These are phyloP conservation scores for Ophiostoma pallidulum DNA, from an alignment of 2,329 filamentous ascomycete species.

Conservation along the genomic window DNA sequence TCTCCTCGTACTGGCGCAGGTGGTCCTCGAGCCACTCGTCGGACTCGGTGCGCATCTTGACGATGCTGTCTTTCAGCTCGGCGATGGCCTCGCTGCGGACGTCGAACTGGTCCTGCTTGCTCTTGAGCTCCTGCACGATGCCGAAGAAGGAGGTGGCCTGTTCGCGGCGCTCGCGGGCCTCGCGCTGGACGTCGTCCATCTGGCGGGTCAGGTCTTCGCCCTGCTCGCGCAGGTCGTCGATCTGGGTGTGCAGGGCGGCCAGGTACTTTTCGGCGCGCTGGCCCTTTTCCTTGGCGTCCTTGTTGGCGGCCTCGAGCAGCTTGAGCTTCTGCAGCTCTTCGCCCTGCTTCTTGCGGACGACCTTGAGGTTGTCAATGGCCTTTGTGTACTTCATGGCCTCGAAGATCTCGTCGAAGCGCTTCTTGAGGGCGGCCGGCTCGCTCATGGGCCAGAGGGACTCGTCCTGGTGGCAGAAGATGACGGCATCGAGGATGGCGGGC, in stretches of 20 bases:
- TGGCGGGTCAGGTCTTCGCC: slow-evolving; percentile 49
- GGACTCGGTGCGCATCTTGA: slow-evolving; percentile 61
- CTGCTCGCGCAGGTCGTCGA: slow-evolving; percentile 50
- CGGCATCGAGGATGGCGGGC: slow-evolving; percentile 78
- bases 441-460: slow-evolving; percentile 96
- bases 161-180: slow-evolving; percentile 50
- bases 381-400: slow-evolving; percentile 96
- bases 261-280: slow-evolving; percentile 60
- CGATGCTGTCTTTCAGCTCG: slow-evolving; percentile 61
- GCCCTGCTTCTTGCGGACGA: slow-evolving; percentile 72
- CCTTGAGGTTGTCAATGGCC: slow-evolving; percentile 89
- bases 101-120: slow-evolving; percentile 64
- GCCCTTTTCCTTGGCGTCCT: slow-evolving; percentile 75
- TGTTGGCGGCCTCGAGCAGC: slow-evolving; percentile 48
- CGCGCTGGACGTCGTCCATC: slow-evolving; percentile 47
- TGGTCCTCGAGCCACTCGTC: slow-evolving; percentile 66
- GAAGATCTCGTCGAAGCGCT: slow-evolving; percentile 95
- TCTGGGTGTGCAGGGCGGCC: slow-evolving; percentile 54
- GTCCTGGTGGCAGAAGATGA: slow-evolving; percentile 98
- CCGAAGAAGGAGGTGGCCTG: slow-evolving; percentile 64
- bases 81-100: slow-evolving; percentile 62
- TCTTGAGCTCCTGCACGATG: slow-evolving; percentile 65
- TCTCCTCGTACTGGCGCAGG: slow-evolving; percentile 68
- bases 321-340: slow-evolving; percentile 65
- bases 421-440: slow-evolving; percentile 76